Evolutionary conservation across 805 yeast genomes (phyloP), one percentile per base, ranked within the genome.

Genomic region (Wickerhamiella azymoides): DNA sequence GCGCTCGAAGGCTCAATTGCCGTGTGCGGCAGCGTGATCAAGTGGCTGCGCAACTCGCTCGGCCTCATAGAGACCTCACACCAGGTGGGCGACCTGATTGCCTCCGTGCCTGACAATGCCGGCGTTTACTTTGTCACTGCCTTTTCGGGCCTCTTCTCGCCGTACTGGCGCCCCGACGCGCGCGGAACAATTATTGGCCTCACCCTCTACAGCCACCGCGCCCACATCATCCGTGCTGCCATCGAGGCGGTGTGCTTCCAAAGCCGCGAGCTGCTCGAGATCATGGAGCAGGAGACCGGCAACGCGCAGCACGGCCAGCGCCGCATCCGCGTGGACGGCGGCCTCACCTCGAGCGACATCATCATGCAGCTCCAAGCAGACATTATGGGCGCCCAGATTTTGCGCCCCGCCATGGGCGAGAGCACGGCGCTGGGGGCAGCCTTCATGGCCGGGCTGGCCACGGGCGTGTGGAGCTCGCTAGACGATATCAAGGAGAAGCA

Each of bases 381-480:
- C 61, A 79, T 88, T 50, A 70, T 85, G 54, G 96, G 96, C 2
- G 89, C 92, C 1, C 76, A 79, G 24, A 89, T 88, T 37, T 74
- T 76, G 54, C 72, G 96, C 56, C 86, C 96, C 1, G 73, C 76
- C 27, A 82, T 80, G 61, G 69, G 84, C 30, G 97, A 88, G 64
- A 85, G 95, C 60, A 88, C 96, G 5, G 96, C 96, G 0, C 71
- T 88, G 51, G 97, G 97, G 25, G 94, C 95, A 7, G 96, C 96
- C 4, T 82, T 89, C 53, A 96, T 96, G 25, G 94, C 97, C 2
- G 95, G 96, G 10, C 67, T 86, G 56, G 76, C 76, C 11, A 72
- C 83, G 47, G 65, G 69, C 38, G 62, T 85, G 40, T 88, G 96
- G 95, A 70, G 70, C 47, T 74, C 77, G 53, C 66, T 86, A 50